A percentile compares a stretch with the other conserved stretches of the same genome.
phyloP scores from a whole-genome alignment of 345 rosid species.

The Alliaria petiolata region DNA sequence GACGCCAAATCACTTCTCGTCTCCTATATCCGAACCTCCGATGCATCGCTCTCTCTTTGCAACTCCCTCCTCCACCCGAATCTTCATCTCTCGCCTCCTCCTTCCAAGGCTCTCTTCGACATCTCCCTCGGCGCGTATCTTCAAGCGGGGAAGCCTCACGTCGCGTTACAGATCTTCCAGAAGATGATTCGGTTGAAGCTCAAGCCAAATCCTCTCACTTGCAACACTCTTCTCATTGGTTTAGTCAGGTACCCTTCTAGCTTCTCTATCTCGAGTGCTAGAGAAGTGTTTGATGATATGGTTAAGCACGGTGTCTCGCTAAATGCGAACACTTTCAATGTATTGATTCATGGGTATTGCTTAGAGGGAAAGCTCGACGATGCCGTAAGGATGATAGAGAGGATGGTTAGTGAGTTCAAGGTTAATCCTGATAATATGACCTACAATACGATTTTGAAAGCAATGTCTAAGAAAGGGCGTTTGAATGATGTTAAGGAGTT shows the following conservation, averaged over 20 bases:
- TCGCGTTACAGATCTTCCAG: constrained; percentile 59
- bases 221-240: constrained; percentile 62
- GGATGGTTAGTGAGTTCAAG: constrained; percentile 54
- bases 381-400: constrained; percentile 41
- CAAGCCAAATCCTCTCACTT: constrained; percentile 62
- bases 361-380: constrained; percentile 53
- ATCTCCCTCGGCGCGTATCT: constrained; percentile 56
- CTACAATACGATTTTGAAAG: constrained; percentile 70
- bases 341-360: constrained; percentile 72
- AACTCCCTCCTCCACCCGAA: constrained; percentile 43
- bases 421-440: constrained; percentile 58
- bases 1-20: constrained; percentile 64
- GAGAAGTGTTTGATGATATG: constrained; percentile 50
- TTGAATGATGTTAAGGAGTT: constrained; percentile 60
- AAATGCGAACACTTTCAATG: constrained; percentile 50
- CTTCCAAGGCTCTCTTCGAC: constrained; percentile 56
- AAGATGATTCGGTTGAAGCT: constrained; percentile 55
- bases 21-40: too few relatives aligned
- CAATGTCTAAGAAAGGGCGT: constrained; percentile 69
- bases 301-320: constrained; percentile 48
- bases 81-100: constrained; percentile 22
- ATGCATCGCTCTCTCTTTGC: constrained; percentile 45
- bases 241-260: constrained; percentile 63
- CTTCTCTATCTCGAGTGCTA: constrained; percentile 47
- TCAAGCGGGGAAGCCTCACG: constrained; percentile 53